Base-by-base conservation (phyloP, 805 yeast species). In the Metschnikowia aberdeeniae region DNA sequence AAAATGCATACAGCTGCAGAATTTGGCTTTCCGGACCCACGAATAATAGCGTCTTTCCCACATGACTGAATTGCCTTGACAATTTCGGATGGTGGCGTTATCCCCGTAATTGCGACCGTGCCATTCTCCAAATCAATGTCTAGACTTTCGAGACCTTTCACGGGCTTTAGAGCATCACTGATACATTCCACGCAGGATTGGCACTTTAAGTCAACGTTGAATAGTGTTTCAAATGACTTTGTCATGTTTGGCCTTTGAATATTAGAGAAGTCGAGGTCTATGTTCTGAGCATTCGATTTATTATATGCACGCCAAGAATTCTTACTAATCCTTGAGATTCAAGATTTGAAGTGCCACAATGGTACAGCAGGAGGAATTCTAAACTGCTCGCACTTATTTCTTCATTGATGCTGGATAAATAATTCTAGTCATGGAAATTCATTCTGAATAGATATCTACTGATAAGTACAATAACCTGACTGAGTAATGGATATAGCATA, bases 1-100 rank as follows among this genome's bases (percentile, higher is more conserved):
- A 90, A 66, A 39, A 90, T 90, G 53, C 93, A 81, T 28, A 90
- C 98, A 0, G 96, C 97, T 0, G 97, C 96, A 14, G 86, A 77
- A 61, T 90, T 84, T 13, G 95, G 84, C 46, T 72, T 75, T 3
- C 97, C 97, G 0, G 96, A 81, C 6, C 98, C 98, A 48, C 98
- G 74, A 20, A 92, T 84, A 52, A 92, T 87, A 3, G 96, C 96
- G 59, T 92, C 97, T 52, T 81, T 78, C 1, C 97, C 97, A 3
- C 83, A 81, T 1, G 59, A 59, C 61, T 85, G 90, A 45, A 92
- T 78, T 0, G 86, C 78, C 42, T 68, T 67, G 32, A 89, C 82
- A 32, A 90, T 77, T 11, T 63, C 65, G 1, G 95, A 86, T 1
- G 98, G 98, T 5, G 97, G 82, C 3, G 77, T 72, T 1, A 76